Conservation (phyloP, 2,329 filamentous ascomycete genomes). For the Dactylellina parvicollis region DNA sequence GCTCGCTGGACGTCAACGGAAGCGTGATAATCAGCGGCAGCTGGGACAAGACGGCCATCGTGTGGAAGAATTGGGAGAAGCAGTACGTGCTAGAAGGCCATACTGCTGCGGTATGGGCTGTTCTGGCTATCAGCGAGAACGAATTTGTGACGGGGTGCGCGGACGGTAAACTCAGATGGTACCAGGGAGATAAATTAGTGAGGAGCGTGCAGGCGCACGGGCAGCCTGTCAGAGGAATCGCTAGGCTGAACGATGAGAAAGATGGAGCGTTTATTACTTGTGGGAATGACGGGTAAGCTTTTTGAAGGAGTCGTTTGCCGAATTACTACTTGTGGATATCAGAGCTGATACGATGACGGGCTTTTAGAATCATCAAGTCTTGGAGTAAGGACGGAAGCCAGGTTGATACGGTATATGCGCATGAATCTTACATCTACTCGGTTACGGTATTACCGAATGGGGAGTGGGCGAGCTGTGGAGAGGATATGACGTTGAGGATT, state of each 20-base stretch:
- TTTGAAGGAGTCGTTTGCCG: no score
- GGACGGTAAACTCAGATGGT: slow-evolving; percentile 88
- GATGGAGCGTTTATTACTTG: slow-evolving; percentile 86
- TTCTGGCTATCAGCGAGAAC: slow-evolving; percentile 80
- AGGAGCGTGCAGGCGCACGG: slow-evolving; percentile 75
- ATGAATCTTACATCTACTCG: slow-evolving; percentile 95
- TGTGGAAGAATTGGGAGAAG: slow-evolving; percentile 90
- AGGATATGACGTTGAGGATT: slow-evolving; percentile 90
- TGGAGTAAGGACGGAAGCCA: slow-evolving; percentile 84
- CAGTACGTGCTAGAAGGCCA: slow-evolving; percentile 78
- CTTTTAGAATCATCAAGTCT: slow-evolving; percentile 72
- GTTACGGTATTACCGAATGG: slow-evolving; percentile 80
- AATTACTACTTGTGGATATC: neutral
- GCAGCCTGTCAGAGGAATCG: slow-evolving; percentile 88
- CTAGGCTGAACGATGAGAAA: slow-evolving; percentile 71
- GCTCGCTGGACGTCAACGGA: slow-evolving; percentile 80
- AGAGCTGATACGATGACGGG: neutral
- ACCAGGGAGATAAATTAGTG: slow-evolving; percentile 73
- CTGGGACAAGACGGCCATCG: slow-evolving; percentile 83
- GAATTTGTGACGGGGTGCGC: slow-evolving; percentile 80
- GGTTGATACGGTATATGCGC: slow-evolving; percentile 81
- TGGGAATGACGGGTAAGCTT: slow-evolving; percentile 78
- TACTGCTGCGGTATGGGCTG: slow-evolving; percentile 87
- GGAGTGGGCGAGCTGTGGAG: slow-evolving; percentile 88
- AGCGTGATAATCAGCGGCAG: slow-evolving; percentile 86